Percentiles rank a stretch among this genome's conserved stretches.
These are phyloP conservation scores for Phytophthora cajani DNA, from an alignment of 352 stramenopile genomes.

Conservation along the genomic window DNA sequence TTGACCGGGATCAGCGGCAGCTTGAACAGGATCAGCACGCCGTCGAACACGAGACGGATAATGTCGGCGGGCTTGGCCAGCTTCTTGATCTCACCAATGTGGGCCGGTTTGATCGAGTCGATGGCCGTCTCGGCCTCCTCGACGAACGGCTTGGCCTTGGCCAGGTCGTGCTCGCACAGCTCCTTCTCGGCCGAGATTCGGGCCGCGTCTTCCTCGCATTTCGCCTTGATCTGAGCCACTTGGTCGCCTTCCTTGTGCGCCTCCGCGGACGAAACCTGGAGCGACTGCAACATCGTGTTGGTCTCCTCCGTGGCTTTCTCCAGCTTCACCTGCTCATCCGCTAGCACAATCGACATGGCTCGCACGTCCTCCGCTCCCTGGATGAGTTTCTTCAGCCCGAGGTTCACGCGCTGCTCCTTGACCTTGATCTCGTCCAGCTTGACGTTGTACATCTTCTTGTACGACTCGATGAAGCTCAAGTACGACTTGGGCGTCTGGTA, in stretches of 20 bases:
- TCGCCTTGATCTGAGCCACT: conserved; percentile 96
- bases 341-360: conserved; percentile 97
- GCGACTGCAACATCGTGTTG: conserved; percentile 97
- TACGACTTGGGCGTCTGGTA: conserved; percentile 99
- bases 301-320: conserved; percentile 97
- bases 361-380: conserved; percentile 97
- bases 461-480: conserved; percentile 98
- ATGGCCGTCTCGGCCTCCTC: conserved; percentile 98
- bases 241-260: conserved; percentile 98
- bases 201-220: conserved; percentile 96
- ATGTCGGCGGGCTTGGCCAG: conserved; percentile 98
- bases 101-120: conserved; percentile 96
- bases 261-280: conserved; percentile 96
- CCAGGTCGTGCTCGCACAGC: conserved; percentile 95
- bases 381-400: conserved; percentile 98
- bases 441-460: conserved; percentile 97
- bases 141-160: conserved; percentile 98
- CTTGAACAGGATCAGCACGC: conserved; percentile 97
- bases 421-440: conserved; percentile 96
- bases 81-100: conserved; percentile 99
- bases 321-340: conserved; percentile 96
- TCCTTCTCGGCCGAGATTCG: conserved; percentile 97
- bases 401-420: conserved; percentile 97
- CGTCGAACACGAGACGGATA: conserved; percentile 98
- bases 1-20: conserved; percentile 92